Base-by-base conservation (phyloP, 768 basidiomycete genomes). In the Lentinula aciculospora region DNA sequence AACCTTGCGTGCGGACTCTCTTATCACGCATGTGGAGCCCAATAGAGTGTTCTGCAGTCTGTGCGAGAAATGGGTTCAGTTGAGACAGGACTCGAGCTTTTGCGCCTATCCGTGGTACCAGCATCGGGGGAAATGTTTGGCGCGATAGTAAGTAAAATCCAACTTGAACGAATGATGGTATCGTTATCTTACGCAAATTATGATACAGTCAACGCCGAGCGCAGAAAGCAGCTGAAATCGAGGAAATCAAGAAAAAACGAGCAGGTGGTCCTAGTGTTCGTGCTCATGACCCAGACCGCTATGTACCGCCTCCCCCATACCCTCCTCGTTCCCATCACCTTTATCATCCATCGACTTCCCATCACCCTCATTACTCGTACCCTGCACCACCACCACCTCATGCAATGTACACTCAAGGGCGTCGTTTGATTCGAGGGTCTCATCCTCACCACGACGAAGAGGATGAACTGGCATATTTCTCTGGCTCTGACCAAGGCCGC, bases 91-190 rank as follows among this genome's bases (percentile, higher is more conserved):
- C 63, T 84, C 82, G 59, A 81, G 82, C 9, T 92, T 86, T 67
- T 92, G 89, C 62, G 86, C 89, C 53, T 89, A 90, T 66, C 89
- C 89, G 37, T 92, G 89, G 89, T 67, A 84, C 58, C 86, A 88
- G 71, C 89, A 92, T 68, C 80, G 86, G 19, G 80, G 76, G 25
- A 92, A 89, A 69, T 91, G 89, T 72, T 67, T 88, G 45, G 80
- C 82, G n/a, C 71, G 87, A 65, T 77, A 83, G 88, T 90, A 68
- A 66, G 84, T 82, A 40, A 32, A 29, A n/a, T 10, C 45, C 13
- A 25, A 47, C 37, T 39, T 49, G 58, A 49, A 48, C 17, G n/a
- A 23, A 51, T 51, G 6, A 10, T 53, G 40, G 19, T 29, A 21
- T 15, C 27, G 54, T 55, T 59, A 23, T 57, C 53, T 61, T 42